These are phyloP conservation scores for Mikania micrantha DNA, from an alignment of 129 eudicot species.

Conservation along the genomic window DNA sequence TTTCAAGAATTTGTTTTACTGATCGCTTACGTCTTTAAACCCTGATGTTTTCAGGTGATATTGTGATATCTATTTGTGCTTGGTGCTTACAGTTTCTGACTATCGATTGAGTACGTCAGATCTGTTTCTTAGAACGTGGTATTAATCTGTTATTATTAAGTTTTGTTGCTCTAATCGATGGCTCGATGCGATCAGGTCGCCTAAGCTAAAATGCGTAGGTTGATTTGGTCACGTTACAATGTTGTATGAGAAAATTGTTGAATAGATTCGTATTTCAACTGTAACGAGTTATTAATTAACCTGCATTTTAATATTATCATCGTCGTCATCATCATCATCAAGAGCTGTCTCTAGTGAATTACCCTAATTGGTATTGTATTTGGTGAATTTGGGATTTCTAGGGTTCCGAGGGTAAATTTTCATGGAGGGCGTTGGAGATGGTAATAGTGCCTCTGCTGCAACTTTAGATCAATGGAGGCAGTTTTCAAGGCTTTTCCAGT, in stretches of 20 bases:
- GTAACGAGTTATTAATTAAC: not conserved
- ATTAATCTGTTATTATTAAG: no score
- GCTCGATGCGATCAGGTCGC: not conserved
- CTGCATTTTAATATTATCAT: slow-evolving; percentile 1
- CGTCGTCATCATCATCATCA: no score
- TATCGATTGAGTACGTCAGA: slow-evolving; percentile 6
- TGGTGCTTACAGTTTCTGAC: not conserved
- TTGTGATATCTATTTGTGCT: not conserved
- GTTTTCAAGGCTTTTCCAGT: slow-evolving; percentile 56
- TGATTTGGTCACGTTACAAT: not conserved
- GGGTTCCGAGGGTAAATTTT: slow-evolving; percentile 28
- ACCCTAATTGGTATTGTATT: slow-evolving; percentile 14
- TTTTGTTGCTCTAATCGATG: slow-evolving; percentile 12
- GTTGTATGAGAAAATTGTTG: not conserved
- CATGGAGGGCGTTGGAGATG: slow-evolving; percentile 73
- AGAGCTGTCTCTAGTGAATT: not conserved
- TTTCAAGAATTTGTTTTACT: not conserved
- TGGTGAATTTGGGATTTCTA: slow-evolving; percentile 20
- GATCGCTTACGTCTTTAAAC: not conserved
- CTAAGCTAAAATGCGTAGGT: not conserved
- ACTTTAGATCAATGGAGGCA: slow-evolving; percentile 62
- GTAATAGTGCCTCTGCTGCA: slow-evolving; percentile 35
- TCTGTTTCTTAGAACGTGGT: slow-evolving; percentile 11
- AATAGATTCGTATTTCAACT: slow-evolving; percentile 3
- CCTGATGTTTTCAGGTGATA: not conserved